These are phyloP conservation scores for Anisodus acutangulus DNA, from an alignment of 257 asterid genomes.

Conservation along the genomic window DNA sequence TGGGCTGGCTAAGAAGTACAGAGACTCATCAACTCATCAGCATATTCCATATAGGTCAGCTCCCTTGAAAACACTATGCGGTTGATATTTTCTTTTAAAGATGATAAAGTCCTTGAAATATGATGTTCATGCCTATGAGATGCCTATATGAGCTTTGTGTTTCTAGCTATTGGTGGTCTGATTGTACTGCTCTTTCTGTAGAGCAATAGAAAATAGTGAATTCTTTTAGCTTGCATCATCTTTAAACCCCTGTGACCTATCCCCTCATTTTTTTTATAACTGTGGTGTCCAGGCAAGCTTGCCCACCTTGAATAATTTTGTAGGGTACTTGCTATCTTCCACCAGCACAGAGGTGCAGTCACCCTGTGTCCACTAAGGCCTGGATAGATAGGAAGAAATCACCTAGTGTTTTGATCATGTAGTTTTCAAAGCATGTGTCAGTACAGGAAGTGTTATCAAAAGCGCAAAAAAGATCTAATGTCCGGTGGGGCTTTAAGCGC, in stretches of 20 bases:
- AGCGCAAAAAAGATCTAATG: too few species aligned
- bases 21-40: constrained; percentile 62
- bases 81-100: neutral
- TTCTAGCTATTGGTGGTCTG: neutral
- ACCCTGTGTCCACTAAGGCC: neutral
- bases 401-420: neutral
- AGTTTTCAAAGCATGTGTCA: neutral
- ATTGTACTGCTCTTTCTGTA: neutral
- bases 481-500: too few species aligned
- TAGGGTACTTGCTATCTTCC: neutral
- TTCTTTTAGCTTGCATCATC: constrained; percentile 8
- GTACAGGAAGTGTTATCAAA: neutral
- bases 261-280: neutral
- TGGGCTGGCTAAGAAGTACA: constrained; percentile 80
- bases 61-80: constrained; percentile 9
- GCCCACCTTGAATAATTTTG: neutral
- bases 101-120: neutral
- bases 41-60: constrained; percentile 77
- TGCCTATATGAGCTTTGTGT: constrained; percentile 3
- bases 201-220: neutral
- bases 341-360: neutral
- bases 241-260: neutral
- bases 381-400: neutral
- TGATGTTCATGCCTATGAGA: constrained; percentile 10
- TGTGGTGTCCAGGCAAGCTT: neutral